phyloP scores from a whole-genome alignment of 345 rosid species.

The Brassica carinata region DNA sequence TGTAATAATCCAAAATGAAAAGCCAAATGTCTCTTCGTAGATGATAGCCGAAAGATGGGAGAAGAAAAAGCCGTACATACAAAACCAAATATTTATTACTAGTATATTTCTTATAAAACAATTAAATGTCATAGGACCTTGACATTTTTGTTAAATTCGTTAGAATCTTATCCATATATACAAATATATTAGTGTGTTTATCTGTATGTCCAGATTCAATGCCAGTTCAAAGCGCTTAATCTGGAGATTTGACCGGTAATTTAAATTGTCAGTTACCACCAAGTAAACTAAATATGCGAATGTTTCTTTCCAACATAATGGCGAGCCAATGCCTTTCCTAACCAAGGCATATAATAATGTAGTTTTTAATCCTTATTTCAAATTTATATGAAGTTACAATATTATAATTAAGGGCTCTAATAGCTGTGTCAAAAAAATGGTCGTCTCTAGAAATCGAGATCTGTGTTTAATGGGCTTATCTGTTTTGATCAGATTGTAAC shows the following conservation, averaged over 20 bases:
- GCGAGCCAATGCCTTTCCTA: slow-evolving; percentile 14
- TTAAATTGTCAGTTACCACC: not conserved
- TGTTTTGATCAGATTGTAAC: slow-evolving; percentile 27
- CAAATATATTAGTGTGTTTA: not conserved
- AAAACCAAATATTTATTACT: not conserved
- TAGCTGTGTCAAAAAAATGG: slow-evolving; percentile 17
- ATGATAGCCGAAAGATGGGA: slow-evolving; percentile 30
- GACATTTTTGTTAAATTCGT: slow-evolving; percentile 28
- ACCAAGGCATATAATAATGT: not conserved
- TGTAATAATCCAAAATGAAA: slow-evolving; percentile 30
- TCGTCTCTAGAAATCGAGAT: slow-evolving; percentile 8
- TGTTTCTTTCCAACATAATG: slow-evolving; percentile 31
- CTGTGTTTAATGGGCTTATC: slow-evolving; percentile 6
- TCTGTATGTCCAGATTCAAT: not conserved
- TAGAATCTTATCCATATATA: slow-evolving; percentile 30
- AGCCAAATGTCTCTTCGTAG: slow-evolving; percentile 42
- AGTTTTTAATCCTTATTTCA: not conserved
- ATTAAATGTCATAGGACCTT: slow-evolving; percentile 18
- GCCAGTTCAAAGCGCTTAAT: not conserved
- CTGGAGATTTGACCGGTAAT: slow-evolving; percentile 9
- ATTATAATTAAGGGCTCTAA: slow-evolving; percentile 2
- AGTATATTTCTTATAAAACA: not conserved
- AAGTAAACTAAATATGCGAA: slow-evolving; percentile 22
- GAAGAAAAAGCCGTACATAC: slow-evolving; percentile 26
- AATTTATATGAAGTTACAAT: not conserved